A percentile compares a stretch with the other conserved stretches of the same genome.
These are phyloP conservation scores for Ilyonectria sp. DNA, from an alignment of 2,329 filamentous ascomycete species.

Conservation along the genomic window DNA sequence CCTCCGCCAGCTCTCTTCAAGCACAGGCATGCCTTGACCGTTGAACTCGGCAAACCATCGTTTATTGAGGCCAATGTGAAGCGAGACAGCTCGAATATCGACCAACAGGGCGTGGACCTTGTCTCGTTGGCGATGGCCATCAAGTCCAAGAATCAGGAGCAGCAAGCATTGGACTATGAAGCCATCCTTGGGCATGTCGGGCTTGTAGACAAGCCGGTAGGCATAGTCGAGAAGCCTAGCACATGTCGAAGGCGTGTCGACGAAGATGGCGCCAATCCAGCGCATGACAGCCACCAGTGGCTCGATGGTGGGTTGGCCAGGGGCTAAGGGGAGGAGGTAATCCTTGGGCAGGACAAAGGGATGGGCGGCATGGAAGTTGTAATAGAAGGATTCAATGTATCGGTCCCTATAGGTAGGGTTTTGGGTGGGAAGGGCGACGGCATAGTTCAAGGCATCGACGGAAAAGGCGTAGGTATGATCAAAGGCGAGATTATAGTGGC, in stretches of 20 bases:
- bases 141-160: slow-evolving; percentile 81
- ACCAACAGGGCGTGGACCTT: slow-evolving; percentile 78
- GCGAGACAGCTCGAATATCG: slow-evolving; percentile 77
- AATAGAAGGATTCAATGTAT: slow-evolving; percentile 71
- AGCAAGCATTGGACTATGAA: slow-evolving; percentile 84
- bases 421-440: slow-evolving; percentile 23
- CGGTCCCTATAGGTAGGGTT: slow-evolving; percentile 60
- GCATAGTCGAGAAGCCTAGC: slow-evolving; percentile 72
- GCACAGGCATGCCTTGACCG: slow-evolving; percentile 73
- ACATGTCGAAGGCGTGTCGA: slow-evolving; percentile 61
- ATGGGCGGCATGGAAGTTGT: slow-evolving; percentile 69
- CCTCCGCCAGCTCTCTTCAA: slow-evolving; percentile 86
- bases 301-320: slow-evolving; percentile 61
- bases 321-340: slow-evolving; percentile 62
- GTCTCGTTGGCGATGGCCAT: slow-evolving; percentile 80
- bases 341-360: slow-evolving; percentile 70
- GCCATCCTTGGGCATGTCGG: slow-evolving; percentile 64
- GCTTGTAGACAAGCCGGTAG: slow-evolving; percentile 63
- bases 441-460: slow-evolving; percentile 35
- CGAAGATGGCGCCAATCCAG: slow-evolving; percentile 69
- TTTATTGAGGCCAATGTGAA: slow-evolving; percentile 83
- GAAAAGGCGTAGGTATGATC: slow-evolving; percentile 53
- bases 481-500: not conserved
- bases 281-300: slow-evolving; percentile 68
- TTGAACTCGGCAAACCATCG: slow-evolving; percentile 75